A percentile compares a stretch with the other conserved stretches of the same genome.
Conservation (phyloP, 2,329 filamentous ascomycete species). For the Talaromyces sp. region DNA sequence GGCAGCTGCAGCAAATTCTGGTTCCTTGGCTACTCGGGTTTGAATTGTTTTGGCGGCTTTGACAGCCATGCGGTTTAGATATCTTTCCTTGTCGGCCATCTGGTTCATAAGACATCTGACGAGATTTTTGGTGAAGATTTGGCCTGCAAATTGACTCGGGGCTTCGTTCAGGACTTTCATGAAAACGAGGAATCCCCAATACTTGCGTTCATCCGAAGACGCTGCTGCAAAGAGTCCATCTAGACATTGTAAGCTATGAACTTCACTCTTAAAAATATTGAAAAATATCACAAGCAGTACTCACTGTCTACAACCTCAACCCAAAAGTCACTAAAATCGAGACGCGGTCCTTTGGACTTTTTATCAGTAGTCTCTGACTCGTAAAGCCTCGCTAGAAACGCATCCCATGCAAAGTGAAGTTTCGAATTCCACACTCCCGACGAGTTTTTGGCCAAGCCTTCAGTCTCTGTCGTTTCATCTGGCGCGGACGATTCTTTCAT, state of each 20-base stretch:
- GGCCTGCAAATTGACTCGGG: constrained; percentile 44
- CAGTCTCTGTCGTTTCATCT: constrained; percentile 22
- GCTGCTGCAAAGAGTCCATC: constrained; percentile 73
- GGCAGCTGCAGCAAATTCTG: constrained; percentile 54
- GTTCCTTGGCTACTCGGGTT: constrained; percentile 55
- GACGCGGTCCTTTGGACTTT: constrained; percentile 27
- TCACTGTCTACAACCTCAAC: constrained; percentile 76
- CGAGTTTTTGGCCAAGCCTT: constrained; percentile 15
- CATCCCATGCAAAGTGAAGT: constrained; percentile 81
- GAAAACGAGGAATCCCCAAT: constrained; percentile 84
- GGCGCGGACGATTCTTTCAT: constrained; percentile 59
- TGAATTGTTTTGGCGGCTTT: constrained; percentile 70
- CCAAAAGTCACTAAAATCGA: constrained; percentile 72
- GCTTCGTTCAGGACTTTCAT: constrained; percentile 61
- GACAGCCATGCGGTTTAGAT: constrained; percentile 71
- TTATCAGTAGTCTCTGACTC: constrained; percentile 19
- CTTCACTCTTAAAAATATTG: background rate
- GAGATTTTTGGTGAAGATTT: constrained; percentile 76
- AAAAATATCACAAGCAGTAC: constrained; percentile 30
- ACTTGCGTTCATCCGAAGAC: constrained; percentile 83
- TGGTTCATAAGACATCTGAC: constrained; percentile 79
- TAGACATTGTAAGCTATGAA: constrained; percentile 4
- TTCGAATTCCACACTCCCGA: constrained; percentile 74
- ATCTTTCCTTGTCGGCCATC: constrained; percentile 68
- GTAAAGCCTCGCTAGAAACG: constrained; percentile 56